These are phyloP conservation scores for Cardamine occulta DNA, from an alignment of 345 rosid species.

Conservation along the genomic window DNA sequence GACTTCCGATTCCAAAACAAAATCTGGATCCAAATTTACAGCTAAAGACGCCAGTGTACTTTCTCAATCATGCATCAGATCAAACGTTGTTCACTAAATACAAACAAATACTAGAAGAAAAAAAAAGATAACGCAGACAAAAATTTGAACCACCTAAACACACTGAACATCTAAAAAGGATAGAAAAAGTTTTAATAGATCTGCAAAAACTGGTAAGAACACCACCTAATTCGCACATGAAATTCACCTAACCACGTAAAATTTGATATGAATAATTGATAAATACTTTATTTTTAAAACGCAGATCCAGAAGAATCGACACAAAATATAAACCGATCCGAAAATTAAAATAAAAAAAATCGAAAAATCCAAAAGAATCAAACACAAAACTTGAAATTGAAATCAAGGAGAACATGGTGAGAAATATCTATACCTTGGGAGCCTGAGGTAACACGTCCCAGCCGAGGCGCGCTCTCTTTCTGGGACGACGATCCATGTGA, in stretches of 20 bases:
- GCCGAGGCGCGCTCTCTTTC: conserved; percentile 88
- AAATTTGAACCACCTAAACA: background rate
- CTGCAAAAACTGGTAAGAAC: conserved; percentile 16
- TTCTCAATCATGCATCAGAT: conserved; percentile 6
- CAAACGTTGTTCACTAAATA: conserved; percentile 3
- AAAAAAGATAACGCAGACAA: background rate
- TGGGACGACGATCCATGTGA: conserved; percentile 79
- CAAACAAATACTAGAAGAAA: background rate
- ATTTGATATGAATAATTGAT: background rate
- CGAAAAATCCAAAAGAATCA: background rate
- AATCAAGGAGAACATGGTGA: background rate
- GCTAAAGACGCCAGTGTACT: background rate
- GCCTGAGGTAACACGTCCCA: conserved; percentile 77
- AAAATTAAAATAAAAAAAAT: conserved; percentile 22
- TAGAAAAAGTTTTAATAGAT: conserved; percentile 7
- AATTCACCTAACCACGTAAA: conserved; percentile 13
- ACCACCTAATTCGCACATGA: conserved; percentile 3
- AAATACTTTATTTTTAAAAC: too few relatives aligned
- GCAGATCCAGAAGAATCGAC: conserved; percentile 28
- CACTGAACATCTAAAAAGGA: background rate
- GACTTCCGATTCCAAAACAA: background rate
- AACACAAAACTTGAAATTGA: background rate
- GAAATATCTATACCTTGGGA: conserved; percentile 57
- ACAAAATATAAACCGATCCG: background rate
- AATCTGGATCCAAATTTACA: background rate